Evolutionary conservation across 768 basidiomycete species (phyloP).

Genomic region (Psilocybe tampanensis): DNA sequence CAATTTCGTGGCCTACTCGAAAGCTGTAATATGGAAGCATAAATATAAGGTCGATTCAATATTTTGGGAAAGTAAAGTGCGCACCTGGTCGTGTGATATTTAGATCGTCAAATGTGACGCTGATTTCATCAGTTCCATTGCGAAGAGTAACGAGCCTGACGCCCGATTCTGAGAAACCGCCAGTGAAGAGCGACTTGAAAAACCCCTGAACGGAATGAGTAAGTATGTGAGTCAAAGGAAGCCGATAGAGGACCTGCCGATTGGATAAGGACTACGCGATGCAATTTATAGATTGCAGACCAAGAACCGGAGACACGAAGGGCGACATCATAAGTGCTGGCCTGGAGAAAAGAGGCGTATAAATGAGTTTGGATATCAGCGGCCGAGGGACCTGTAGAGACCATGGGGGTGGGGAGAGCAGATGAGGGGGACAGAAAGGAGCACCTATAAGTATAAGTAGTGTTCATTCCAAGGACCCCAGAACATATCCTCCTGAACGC

Average conservation of each 20-base stretch:
- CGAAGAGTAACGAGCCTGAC: constrained; percentile 26
- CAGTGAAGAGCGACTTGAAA: constrained; percentile 85
- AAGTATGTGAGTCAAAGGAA: background rate
- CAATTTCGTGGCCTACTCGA: constrained; percentile 66
- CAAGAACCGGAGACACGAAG: constrained; percentile 66
- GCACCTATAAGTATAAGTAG: background rate
- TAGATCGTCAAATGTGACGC: constrained; percentile 76
- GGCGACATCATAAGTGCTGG: constrained; percentile 77
- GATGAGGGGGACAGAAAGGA: constrained; percentile 12
- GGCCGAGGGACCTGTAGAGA: constrained; percentile 47
- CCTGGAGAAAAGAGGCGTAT: constrained; percentile 71
- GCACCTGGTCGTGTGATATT: constrained; percentile 88
- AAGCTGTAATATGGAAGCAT: constrained; percentile 53
- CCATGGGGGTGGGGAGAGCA: constrained; percentile 27
- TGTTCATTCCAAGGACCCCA: constrained; percentile 15
- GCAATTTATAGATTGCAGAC: constrained; percentile 77
- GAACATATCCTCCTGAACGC: background rate
- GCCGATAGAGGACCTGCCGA: constrained; percentile 46
- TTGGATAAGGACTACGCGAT: constrained; percentile 87
- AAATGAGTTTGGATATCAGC: constrained; percentile 73
- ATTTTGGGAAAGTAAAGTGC: constrained; percentile 22
- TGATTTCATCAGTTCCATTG: constrained; percentile 53
- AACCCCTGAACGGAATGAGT: constrained; percentile 58
- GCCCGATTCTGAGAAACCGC: constrained; percentile 71
- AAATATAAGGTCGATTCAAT: constrained; percentile 11